Base-by-base conservation (phyloP, 2,329 filamentous ascomycete genomes). In the Zymoseptoria ardabiliae region DNA sequence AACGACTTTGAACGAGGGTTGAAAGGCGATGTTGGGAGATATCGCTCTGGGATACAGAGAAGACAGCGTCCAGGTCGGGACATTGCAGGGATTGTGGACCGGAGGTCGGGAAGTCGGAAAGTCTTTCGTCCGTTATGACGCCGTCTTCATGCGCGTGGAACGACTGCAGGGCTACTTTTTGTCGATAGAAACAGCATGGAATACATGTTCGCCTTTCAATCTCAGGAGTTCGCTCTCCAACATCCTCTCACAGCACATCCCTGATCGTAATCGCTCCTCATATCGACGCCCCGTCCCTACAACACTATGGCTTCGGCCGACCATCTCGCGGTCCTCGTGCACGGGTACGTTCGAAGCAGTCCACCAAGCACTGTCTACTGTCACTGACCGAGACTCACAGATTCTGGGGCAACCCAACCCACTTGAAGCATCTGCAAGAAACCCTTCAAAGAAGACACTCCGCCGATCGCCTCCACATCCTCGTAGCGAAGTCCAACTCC, bases 321-420 rank as follows among this genome's bases (percentile, higher is more conserved):
- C 65, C 89, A 92, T 72, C 83, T 93, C 62, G 88, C 86, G 69
- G 87, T 93, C 50, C 79, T 93, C 51, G 85, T 91, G 56, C 89
- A 93, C 71, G 89, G 76, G 86, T 89, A 82, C 73, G 82, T 56
- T 19, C 11, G 20, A 21, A 51, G 17, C 50, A 51, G 2, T 8
- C 17, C 17, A 19, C 19, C 20, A 17, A 20, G 19, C 51, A 25
- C 28, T 19, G 10, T 23, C 22, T 23, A 11, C 20, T 53, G 5
- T n/a, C 28, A 25, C n/a, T 53, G 9, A 53, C 51, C 19, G 8
- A 9, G 23, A 5, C 28, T 25, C 4, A 19, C 53, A 59, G 90
- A 76, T 80, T 92, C 65, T 93, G 90, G 90, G 90, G 90, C 20
- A 90, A 90, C 64, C 90, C 90, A 1, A 78, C 79, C 53, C 89